Percentiles rank a stretch among this genome's conserved stretches.
These are phyloP conservation scores for Pueraria montana DNA, from an alignment of 306 rosid species.

Conservation along the genomic window DNA sequence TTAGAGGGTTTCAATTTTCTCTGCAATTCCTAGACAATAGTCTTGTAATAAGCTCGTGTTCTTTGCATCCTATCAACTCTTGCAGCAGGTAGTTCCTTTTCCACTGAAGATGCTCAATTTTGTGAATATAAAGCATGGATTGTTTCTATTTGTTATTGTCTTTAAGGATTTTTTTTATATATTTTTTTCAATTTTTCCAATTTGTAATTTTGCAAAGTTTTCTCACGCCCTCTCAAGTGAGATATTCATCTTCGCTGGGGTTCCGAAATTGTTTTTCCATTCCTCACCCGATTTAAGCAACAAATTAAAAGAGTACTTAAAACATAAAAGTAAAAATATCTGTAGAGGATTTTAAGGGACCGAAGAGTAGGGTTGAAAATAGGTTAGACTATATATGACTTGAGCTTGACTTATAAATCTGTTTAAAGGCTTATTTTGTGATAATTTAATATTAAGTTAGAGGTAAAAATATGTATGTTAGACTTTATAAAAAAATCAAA, in stretches of 20 bases:
- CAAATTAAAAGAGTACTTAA: slow-evolving; percentile 5
- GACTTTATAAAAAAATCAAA: too few relatives aligned
- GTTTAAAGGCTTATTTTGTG: too few relatives aligned
- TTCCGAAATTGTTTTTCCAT: background rate
- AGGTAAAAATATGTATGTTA: too few relatives aligned
- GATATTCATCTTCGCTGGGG: background rate
- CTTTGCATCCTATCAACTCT: slow-evolving; percentile 50
- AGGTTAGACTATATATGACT: too few relatives aligned
- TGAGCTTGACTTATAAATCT: too few relatives aligned
- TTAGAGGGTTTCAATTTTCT: slow-evolving; percentile 57
- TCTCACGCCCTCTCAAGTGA: background rate
- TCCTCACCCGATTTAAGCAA: background rate
- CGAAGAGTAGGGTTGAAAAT: too few relatives aligned
- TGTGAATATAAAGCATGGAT: slow-evolving; percentile 55
- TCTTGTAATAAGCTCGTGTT: slow-evolving; percentile 73
- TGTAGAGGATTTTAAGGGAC: background rate
- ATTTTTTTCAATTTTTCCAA: background rate
- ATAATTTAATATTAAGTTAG: too few relatives aligned
- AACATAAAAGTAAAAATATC: background rate
- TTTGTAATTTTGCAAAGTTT: slow-evolving; percentile 12
- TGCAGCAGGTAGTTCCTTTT: slow-evolving; percentile 41
- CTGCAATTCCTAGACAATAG: slow-evolving; percentile 60
- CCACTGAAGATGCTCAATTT: slow-evolving; percentile 48
- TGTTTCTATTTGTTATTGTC: slow-evolving; percentile 34
- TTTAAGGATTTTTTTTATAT: too few relatives aligned